A percentile compares a stretch with the other conserved stretches of the same genome.
phyloP scores from a whole-genome alignment of 495 filamentous ascomycete species.

The Glarea lozoyensis region DNA sequence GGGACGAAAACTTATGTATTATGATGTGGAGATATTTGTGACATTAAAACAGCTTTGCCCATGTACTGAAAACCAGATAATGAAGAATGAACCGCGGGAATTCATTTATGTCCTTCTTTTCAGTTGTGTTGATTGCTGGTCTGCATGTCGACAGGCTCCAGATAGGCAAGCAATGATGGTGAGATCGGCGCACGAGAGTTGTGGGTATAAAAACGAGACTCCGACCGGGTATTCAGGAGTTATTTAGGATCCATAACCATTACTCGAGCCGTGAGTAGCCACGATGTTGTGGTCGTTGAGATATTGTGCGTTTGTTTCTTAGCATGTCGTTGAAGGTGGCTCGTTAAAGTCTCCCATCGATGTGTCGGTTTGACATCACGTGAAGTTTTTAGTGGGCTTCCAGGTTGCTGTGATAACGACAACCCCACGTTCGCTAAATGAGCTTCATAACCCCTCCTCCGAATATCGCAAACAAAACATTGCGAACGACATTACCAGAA shows the following conservation, averaged over 20 bases:
- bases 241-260: neutral
- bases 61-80: neutral
- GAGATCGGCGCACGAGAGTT: neutral
- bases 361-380: too few relatives aligned
- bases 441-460: neutral
- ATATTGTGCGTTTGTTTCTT: conserved; percentile 3
- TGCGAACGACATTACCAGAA: neutral
- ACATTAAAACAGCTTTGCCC: neutral
- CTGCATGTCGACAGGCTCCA: neutral
- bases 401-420: conserved; percentile 1
- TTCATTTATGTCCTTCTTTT: neutral
- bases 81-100: neutral
- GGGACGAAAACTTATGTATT: neutral
- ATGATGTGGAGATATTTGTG: too few relatives aligned
- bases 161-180: conserved; percentile 1
- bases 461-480: neutral
- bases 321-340: conserved; percentile 12
- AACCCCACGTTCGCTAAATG: neutral
- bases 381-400: neutral
- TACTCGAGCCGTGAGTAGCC: neutral
- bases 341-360: conserved; percentile 5
- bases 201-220: neutral
- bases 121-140: neutral
- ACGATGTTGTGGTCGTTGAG: conserved; percentile 12
- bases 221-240: conserved; percentile 18